Conservation (phyloP, 129 eudicot genomes). For the Flaveria linearis region DNA sequence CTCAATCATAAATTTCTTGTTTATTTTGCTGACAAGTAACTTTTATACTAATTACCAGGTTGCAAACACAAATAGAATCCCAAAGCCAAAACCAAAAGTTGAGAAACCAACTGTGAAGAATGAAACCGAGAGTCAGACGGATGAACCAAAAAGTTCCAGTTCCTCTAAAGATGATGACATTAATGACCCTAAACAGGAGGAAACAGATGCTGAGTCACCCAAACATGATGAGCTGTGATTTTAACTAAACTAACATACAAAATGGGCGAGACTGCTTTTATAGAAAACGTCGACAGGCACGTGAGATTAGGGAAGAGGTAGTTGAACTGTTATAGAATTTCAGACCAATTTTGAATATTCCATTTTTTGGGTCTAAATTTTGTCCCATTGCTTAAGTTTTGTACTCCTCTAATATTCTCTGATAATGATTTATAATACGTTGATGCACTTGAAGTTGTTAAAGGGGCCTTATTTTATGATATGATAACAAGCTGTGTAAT, state of each 20-base stretch:
- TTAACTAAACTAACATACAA: slow-evolving; percentile 22
- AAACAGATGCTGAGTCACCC: slow-evolving; percentile 38
- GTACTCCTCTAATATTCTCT: slow-evolving; percentile 22
- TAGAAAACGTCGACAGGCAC: slow-evolving; percentile 34
- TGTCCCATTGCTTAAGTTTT: slow-evolving; percentile 20
- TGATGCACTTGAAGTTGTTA: no score
- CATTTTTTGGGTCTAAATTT: slow-evolving; percentile 32
- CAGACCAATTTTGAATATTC: slow-evolving; percentile 30
- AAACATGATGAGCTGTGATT: slow-evolving; percentile 83
- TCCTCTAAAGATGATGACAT: slow-evolving; percentile 40
- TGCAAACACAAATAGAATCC: slow-evolving; percentile 66
- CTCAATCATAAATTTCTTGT: background rate
- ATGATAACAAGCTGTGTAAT: background rate
- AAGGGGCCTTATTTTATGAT: background rate
- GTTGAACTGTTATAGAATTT: slow-evolving; percentile 27
- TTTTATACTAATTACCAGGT: slow-evolving; percentile 52
- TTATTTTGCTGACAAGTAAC: slow-evolving; percentile 10
- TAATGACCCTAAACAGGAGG: slow-evolving; percentile 37
- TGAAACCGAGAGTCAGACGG: slow-evolving; percentile 51
- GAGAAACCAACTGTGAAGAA: slow-evolving; percentile 61
- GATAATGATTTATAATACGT: no score
- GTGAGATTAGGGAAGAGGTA: slow-evolving; percentile 37
- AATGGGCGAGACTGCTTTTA: slow-evolving; percentile 26
- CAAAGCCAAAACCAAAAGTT: slow-evolving; percentile 92
- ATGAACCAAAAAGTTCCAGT: slow-evolving; percentile 38